A percentile compares a stretch with the other conserved stretches of the same genome.
Conservation (phyloP, 768 basidiomycete species). For the Tricholoma terreum region DNA sequence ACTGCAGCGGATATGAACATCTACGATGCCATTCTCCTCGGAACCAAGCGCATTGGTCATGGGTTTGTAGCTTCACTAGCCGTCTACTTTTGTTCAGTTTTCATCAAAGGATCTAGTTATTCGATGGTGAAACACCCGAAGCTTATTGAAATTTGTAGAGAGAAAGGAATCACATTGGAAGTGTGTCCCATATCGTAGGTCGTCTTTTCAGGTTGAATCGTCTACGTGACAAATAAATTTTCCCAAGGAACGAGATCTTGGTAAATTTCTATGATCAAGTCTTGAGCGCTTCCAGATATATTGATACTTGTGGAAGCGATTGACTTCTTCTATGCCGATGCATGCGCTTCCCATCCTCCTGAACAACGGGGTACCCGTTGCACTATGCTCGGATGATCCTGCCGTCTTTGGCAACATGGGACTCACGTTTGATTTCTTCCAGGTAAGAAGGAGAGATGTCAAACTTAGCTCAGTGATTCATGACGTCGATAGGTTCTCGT, state of each 20-base stretch:
- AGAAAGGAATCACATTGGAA: conserved; percentile 64
- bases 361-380: conserved; percentile 71
- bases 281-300: neutral
- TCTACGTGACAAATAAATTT: neutral
- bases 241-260: conserved; percentile 65
- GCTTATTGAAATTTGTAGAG: conserved; percentile 63
- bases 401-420: conserved; percentile 77
- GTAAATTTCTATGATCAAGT: conserved; percentile 30
- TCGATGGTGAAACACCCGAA: conserved; percentile 77
- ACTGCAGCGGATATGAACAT: conserved; percentile 66
- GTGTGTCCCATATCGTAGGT: conserved; percentile 81
- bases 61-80: conserved; percentile 41
- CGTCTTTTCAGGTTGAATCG: neutral
- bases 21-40: conserved; percentile 76
- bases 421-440: conserved; percentile 75
- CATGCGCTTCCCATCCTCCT: conserved; percentile 72
- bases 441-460: conserved; percentile 37
- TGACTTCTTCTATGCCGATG: conserved; percentile 78
- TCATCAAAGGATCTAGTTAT: conserved; percentile 41
- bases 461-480: neutral
- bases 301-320: conserved; percentile 39
- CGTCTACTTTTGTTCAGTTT: neutral
- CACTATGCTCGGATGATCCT: conserved; percentile 74
- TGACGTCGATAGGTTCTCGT: conserved; percentile 51
- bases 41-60: conserved; percentile 79